phyloP scores from a whole-genome alignment of 345 rosid genomes.

The Gossypium sturtianum region DNA sequence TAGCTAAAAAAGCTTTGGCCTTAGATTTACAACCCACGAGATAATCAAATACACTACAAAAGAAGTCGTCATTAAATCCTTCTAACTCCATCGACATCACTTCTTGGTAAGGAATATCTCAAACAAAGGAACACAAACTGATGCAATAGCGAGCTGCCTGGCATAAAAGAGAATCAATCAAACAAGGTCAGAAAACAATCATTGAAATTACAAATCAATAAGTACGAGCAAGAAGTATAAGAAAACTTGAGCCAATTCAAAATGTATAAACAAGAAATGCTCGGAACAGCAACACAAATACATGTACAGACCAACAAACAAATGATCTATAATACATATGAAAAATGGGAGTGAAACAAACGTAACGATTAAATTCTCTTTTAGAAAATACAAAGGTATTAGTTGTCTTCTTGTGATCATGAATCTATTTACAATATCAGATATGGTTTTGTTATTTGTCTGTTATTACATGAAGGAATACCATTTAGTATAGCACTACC shows the following conservation, averaged over 20 bases:
- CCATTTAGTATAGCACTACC: too few species aligned
- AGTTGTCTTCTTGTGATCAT: too few species aligned
- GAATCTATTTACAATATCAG: too few species aligned
- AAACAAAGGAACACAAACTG: slow-evolving; percentile 67
- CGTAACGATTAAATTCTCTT: too few species aligned
- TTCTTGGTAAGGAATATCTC: slow-evolving; percentile 67
- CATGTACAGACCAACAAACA: background rate
- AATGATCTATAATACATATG: background rate
- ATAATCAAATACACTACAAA: too few species aligned
- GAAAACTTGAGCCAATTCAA: background rate
- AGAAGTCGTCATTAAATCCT: too few species aligned
- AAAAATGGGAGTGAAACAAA: background rate
- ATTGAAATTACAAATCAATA: background rate
- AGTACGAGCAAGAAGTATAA: background rate
- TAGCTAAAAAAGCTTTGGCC: too few species aligned
- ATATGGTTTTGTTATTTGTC: too few species aligned
- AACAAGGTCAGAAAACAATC: slow-evolving; percentile 11
- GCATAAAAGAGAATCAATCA: slow-evolving; percentile 16
- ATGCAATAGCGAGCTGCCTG: slow-evolving; percentile 79
- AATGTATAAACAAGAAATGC: background rate
- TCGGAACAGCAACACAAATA: background rate
- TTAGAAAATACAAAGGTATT: too few species aligned
- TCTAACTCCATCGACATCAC: too few species aligned
- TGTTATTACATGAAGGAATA: too few species aligned
- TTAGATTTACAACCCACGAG: too few species aligned